Conservation (phyloP, 495 filamentous ascomycete genomes). For the Ramalina intermedia region DNA sequence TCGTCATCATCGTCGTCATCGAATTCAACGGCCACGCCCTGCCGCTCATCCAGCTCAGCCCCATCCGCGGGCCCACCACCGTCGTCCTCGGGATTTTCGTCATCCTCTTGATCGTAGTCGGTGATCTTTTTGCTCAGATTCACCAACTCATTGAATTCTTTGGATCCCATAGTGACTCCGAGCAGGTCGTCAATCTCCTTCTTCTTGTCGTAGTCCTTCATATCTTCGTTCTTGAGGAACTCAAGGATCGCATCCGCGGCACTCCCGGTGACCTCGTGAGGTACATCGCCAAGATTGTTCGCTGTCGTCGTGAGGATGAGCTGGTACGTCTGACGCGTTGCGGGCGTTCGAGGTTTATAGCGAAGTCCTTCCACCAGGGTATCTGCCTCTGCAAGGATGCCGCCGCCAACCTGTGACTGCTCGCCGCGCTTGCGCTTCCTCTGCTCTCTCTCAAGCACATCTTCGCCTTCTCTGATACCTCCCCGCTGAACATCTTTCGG, state of each 20-base stretch:
- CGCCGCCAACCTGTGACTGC: conserved; percentile 57
- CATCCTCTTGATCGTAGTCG: conserved; percentile 93
- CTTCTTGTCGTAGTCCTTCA: conserved; percentile 98
- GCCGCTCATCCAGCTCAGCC: conserved; percentile 75
- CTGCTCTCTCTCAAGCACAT: conserved; percentile 75
- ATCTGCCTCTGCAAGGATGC: conserved; percentile 74
- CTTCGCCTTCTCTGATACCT: conserved; percentile 67
- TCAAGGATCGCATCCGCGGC: conserved; percentile 92
- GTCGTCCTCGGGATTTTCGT: conserved; percentile 70
- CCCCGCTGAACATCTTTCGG: conserved; percentile 60
- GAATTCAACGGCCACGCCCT: conserved; percentile 96
- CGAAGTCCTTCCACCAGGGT: conserved; percentile 69
- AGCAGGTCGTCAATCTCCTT: conserved; percentile 91
- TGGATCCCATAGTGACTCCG: conserved; percentile 64
- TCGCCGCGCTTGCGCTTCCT: conserved; percentile 72
- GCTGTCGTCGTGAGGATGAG: conserved; percentile 85
- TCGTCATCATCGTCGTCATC: conserved; percentile 86
- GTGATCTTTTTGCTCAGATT: conserved; percentile 98
- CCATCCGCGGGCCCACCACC: conserved; percentile 32
- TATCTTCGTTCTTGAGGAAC: conserved; percentile 80
- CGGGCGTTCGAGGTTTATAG: conserved; percentile 82
- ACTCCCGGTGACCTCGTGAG: conserved; percentile 79
- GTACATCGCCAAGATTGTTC: conserved; percentile 79
- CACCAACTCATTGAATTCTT: conserved; percentile 92
- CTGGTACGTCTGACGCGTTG: conserved; percentile 90